Evolutionary conservation across 1,284 basidiomycete species (phyloP).

Genomic region (Irpex sp.): DNA sequence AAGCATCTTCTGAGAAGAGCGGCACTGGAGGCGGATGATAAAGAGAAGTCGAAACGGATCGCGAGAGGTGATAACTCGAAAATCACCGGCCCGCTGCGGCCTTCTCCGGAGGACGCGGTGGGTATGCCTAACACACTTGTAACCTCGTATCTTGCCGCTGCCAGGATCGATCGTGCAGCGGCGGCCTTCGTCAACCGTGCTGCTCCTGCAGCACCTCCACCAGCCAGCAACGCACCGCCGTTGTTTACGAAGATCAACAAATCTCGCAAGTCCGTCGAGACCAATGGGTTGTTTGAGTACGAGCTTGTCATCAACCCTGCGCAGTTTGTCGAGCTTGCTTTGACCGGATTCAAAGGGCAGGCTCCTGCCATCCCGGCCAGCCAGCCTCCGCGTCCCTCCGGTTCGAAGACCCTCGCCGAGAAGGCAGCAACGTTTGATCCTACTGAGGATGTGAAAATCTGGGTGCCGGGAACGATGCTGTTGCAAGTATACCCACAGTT

Average conservation of each 20-base stretch:
- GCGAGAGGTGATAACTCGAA: slow-evolving; percentile 15
- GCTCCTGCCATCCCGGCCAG: slow-evolving; percentile 23
- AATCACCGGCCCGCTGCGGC: slow-evolving; percentile 21
- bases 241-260: slow-evolving; percentile 32
- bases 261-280: slow-evolving; percentile 34
- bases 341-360: slow-evolving; percentile 36
- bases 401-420: not conserved
- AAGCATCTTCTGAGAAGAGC: slow-evolving; percentile 38
- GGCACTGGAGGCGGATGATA: slow-evolving; percentile 38
- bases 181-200: slow-evolving; percentile 34
- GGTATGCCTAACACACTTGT: slow-evolving; percentile 35
- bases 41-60: slow-evolving; percentile 24
- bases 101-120: slow-evolving; percentile 23
- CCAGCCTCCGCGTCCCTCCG: not conserved
- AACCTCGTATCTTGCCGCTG: slow-evolving; percentile 27
- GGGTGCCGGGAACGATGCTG: slow-evolving; percentile 42
- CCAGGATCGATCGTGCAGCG: slow-evolving; percentile 23
- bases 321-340: slow-evolving; percentile 36
- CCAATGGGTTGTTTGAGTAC: slow-evolving; percentile 41
- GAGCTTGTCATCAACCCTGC: slow-evolving; percentile 37
- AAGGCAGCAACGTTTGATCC: slow-evolving; percentile 15
- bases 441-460: slow-evolving; percentile 28
- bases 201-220: slow-evolving; percentile 6
- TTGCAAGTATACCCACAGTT: slow-evolving; percentile 42
- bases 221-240: slow-evolving; percentile 24